A percentile compares a stretch with the other conserved stretches of the same genome.
These are phyloP conservation scores for Chrysoporthe puriensis DNA, from an alignment of 2,329 filamentous ascomycete genomes.

Conservation along the genomic window DNA sequence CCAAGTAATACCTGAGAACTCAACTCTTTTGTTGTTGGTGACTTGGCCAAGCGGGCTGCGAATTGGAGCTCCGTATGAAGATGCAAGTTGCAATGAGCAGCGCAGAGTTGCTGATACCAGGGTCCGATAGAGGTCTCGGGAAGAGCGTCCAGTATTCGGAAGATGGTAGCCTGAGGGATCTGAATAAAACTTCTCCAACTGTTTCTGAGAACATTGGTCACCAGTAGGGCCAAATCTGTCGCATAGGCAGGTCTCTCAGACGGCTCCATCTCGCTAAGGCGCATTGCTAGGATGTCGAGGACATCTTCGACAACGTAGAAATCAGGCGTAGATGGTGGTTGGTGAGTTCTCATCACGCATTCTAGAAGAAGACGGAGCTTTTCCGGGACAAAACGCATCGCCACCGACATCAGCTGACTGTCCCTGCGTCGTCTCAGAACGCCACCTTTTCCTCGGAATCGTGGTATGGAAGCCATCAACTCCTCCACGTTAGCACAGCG, in stretches of 20 bases:
- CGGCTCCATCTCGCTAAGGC: conserved; percentile 7
- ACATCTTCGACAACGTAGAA: conserved; percentile 32
- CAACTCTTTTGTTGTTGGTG: conserved; percentile 42
- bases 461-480: conserved; percentile 42
- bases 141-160: conserved; percentile 25
- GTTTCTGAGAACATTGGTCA: conserved; percentile 29
- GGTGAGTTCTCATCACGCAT: conserved; percentile 29
- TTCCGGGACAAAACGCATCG: conserved; percentile 30
- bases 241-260: conserved; percentile 6
- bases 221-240: conserved; percentile 21
- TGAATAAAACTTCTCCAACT: conserved; percentile 32
- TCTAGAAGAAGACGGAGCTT: conserved; percentile 30
- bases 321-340: conserved; percentile 8
- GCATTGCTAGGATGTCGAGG: conserved; percentile 28
- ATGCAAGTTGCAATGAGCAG: conserved; percentile 40
- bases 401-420: conserved; percentile 39
- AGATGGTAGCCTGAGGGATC: conserved; percentile 44
- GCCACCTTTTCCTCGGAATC: conserved; percentile 23
- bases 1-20: conserved; percentile 50
- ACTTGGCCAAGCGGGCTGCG: conserved; percentile 49
- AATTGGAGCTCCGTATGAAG: conserved; percentile 52
- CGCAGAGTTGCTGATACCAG: conserved; percentile 42
- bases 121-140: conserved; percentile 34
- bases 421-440: conserved; percentile 32
- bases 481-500: conserved; percentile 26